These are phyloP conservation scores for Pyropia yezoensis DNA, from an alignment of 23 red algal species.

Conservation along the genomic window DNA sequence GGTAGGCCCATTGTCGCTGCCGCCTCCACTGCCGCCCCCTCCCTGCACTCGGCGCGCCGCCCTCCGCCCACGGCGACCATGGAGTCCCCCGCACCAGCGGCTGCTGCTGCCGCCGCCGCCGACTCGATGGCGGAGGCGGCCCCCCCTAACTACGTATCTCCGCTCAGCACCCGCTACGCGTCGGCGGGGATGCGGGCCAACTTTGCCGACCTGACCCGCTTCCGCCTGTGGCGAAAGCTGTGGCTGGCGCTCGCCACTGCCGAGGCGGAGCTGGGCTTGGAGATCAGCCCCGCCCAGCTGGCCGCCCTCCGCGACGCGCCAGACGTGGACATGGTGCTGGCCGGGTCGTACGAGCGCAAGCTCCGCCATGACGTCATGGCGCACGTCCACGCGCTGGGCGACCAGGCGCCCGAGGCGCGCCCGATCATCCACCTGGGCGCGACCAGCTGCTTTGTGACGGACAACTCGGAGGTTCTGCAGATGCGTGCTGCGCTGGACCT, in stretches of 20 bases:
- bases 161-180: slow-evolving; percentile 74
- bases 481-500: slow-evolving; percentile 56
- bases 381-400: slow-evolving; percentile 90
- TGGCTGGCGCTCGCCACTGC: slow-evolving; percentile 73
- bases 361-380: slow-evolving; percentile 95
- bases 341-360: slow-evolving; percentile 51
- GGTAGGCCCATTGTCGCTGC: too few species aligned
- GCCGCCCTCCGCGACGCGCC: slow-evolving; percentile 50
- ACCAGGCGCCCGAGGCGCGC: slow-evolving; percentile 83
- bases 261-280: slow-evolving; percentile 51
- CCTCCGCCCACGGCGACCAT: too few species aligned
- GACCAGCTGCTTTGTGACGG: slow-evolving; percentile 85
- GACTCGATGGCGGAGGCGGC: not conserved
- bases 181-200: slow-evolving; percentile 73
- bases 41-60: too few species aligned
- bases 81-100: too few species aligned
- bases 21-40: too few species aligned
- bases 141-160: slow-evolving; percentile 56
- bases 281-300: slow-evolving; percentile 61
- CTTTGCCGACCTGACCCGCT: slow-evolving; percentile 79
- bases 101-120: too few species aligned
- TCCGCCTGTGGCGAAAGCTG: slow-evolving; percentile 74
- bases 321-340: slow-evolving; percentile 52
- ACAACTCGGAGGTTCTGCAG: slow-evolving; percentile 88
- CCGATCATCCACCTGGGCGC: slow-evolving; percentile 92